phyloP scores from a whole-genome alignment of 345 rosid genomes.

The Eucalyptus pauciflora region DNA sequence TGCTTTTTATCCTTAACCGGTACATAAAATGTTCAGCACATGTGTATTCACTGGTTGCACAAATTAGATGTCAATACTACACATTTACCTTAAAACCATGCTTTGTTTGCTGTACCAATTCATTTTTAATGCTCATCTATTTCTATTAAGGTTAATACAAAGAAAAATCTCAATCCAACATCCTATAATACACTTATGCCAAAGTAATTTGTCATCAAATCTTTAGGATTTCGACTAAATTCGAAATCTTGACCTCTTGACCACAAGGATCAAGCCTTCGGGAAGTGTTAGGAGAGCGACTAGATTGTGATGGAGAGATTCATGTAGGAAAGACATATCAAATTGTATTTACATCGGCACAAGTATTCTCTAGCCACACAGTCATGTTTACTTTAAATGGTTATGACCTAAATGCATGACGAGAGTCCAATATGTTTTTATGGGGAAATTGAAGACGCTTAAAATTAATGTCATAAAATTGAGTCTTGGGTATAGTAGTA shows the following conservation, averaged over 20 bases:
- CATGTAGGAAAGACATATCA: background rate
- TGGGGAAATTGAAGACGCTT: background rate
- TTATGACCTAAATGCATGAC: background rate
- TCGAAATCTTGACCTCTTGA: too few species aligned
- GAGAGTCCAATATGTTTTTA: background rate
- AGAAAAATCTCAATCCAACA: background rate
- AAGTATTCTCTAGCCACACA: background rate
- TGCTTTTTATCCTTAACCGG: background rate
- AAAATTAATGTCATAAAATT: background rate
- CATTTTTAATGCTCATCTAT: background rate
- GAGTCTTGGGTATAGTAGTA: background rate
- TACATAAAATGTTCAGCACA: background rate
- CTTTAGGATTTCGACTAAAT: background rate
- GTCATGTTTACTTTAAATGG: background rate
- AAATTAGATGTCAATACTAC: background rate
- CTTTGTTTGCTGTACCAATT: background rate
- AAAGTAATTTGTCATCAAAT: background rate
- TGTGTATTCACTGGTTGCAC: background rate
- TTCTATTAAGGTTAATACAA: background rate
- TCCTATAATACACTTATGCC: too few species aligned
- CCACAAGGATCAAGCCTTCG: rapidly evolving
- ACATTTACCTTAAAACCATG: background rate
- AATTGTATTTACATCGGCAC: background rate
- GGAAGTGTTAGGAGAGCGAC: background rate
- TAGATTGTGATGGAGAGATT: too few species aligned